Evolutionary conservation across 768 basidiomycete species (phyloP).

Genomic region (Mycena chlorophos): DNA sequence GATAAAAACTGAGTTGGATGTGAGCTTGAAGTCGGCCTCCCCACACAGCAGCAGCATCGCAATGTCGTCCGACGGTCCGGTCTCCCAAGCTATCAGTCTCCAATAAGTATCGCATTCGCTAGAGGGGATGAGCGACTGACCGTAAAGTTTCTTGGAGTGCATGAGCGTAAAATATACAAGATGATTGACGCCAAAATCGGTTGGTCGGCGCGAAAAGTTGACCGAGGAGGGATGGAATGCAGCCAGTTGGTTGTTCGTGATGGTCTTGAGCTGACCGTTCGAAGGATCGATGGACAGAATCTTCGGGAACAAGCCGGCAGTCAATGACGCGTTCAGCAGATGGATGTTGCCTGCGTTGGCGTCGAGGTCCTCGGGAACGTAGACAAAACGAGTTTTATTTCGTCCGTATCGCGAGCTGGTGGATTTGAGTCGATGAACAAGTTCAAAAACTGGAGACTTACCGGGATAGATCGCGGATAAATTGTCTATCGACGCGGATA

Average conservation of each 20-base stretch:
- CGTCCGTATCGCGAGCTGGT: slow-evolving; percentile 73
- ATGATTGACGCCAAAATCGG: slow-evolving; percentile 74
- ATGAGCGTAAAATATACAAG: slow-evolving; percentile 82
- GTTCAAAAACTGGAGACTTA: slow-evolving; percentile 27
- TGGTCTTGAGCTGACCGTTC: slow-evolving; percentile 69
- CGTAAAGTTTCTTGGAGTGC: slow-evolving; percentile 92
- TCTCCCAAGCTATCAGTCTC: slow-evolving; percentile 74
- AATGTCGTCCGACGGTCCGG: slow-evolving; percentile 82
- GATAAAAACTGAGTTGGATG: slow-evolving; percentile 68
- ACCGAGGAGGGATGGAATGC: slow-evolving; percentile 90
- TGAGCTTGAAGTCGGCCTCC: slow-evolving; percentile 87
- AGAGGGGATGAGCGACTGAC: background rate
- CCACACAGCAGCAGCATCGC: slow-evolving; percentile 84
- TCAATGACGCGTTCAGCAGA: slow-evolving; percentile 78
- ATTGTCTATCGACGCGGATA: slow-evolving; percentile 62
- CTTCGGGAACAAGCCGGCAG: slow-evolving; percentile 90
- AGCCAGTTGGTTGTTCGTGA: slow-evolving; percentile 76
- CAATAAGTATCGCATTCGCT: background rate
- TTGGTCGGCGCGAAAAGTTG: slow-evolving; percentile 71
- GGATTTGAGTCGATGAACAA: slow-evolving; percentile 11
- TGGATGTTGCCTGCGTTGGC: slow-evolving; percentile 62
- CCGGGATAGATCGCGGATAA: slow-evolving; percentile 75
- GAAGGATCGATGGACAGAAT: slow-evolving; percentile 68
- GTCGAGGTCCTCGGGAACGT: slow-evolving; percentile 70
- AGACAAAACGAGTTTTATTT: slow-evolving; percentile 72